These are phyloP conservation scores for Vigna reflexopilosa DNA, from an alignment of 306 rosid species.

Conservation along the genomic window DNA sequence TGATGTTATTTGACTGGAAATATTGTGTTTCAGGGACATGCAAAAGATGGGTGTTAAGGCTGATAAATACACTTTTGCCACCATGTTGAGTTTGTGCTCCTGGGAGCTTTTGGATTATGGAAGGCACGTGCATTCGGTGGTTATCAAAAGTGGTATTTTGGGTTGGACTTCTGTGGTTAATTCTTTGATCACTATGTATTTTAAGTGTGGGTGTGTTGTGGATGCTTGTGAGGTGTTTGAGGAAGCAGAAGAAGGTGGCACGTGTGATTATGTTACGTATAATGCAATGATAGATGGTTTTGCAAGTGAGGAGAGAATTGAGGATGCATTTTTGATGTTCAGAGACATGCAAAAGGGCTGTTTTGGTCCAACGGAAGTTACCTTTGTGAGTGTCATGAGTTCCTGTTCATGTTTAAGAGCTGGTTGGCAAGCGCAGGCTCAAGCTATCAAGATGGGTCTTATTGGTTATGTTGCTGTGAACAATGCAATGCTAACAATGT, in stretches of 20 bases:
- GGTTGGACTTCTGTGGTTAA: slow-evolving; percentile 66
- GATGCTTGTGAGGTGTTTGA: slow-evolving; percentile 68
- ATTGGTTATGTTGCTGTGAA: slow-evolving; percentile 62
- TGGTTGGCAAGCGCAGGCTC: slow-evolving; percentile 67
- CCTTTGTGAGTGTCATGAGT: slow-evolving; percentile 79
- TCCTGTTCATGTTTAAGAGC: slow-evolving; percentile 55
- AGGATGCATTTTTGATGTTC: slow-evolving; percentile 66
- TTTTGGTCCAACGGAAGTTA: slow-evolving; percentile 61
- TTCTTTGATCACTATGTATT: slow-evolving; percentile 77
- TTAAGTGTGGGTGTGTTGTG: slow-evolving; percentile 48
- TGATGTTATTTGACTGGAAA: neutral
- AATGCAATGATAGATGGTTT: slow-evolving; percentile 84
- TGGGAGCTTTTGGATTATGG: slow-evolving; percentile 61
- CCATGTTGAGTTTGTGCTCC: slow-evolving; percentile 67
- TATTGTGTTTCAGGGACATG: slow-evolving; percentile 49
- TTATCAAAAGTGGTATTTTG: slow-evolving; percentile 60
- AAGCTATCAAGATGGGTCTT: slow-evolving; percentile 66
- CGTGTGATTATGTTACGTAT: slow-evolving; percentile 66
- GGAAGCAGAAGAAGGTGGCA: slow-evolving; percentile 48
- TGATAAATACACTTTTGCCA: slow-evolving; percentile 67
- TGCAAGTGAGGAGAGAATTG: slow-evolving; percentile 52
- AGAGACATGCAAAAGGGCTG: slow-evolving; percentile 60
- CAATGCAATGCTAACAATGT: slow-evolving; percentile 79
- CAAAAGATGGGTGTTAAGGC: slow-evolving; percentile 55
- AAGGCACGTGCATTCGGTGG: slow-evolving; percentile 65